Conservation (phyloP, 352 stramenopile genomes). For the Halophytophthora polymorphica region DNA sequence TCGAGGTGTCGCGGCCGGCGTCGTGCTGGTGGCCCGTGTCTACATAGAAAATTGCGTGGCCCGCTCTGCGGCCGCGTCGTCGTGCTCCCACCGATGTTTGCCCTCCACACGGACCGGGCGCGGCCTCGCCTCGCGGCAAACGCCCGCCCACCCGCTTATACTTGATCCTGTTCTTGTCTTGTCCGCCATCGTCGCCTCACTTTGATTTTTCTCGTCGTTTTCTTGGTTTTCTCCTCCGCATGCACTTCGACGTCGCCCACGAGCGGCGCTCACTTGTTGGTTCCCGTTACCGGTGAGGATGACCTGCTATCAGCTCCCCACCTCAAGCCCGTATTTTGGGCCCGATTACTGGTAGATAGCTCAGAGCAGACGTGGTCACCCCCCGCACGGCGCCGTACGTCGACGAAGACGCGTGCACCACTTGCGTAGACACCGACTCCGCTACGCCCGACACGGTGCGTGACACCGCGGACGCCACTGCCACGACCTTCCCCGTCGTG, state of each 20-base stretch:
- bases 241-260: conserved; percentile 13
- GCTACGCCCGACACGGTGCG: conserved; percentile 45
- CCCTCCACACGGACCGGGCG: conserved; percentile 19
- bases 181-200: conserved; percentile 10
- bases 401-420: conserved; percentile 66
- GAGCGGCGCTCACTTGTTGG: conserved; percentile 17
- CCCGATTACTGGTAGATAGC: conserved; percentile 59
- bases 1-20: conserved; percentile 14
- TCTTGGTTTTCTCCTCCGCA: conserved; percentile 23
- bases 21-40: conserved; percentile 31
- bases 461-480: conserved; percentile 33
- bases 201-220: conserved; percentile 26
- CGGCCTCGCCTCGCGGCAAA: conserved; percentile 7
- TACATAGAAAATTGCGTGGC: conserved; percentile 30
- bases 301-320: conserved; percentile 33
- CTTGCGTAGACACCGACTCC: conserved; percentile 64
- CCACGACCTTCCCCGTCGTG: conserved; percentile 41
- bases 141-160: conserved; percentile 18
- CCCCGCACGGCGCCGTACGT: conserved; percentile 54
- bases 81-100: conserved; percentile 11
- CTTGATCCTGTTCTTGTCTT: conserved; percentile 14
- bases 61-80: conserved; percentile 15
- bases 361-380: conserved; percentile 48
- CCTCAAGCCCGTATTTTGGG: conserved; percentile 59
- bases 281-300: conserved; percentile 40